Evolutionary conservation across 768 basidiomycete species (phyloP).

Genomic region (Suillus brevipes): DNA sequence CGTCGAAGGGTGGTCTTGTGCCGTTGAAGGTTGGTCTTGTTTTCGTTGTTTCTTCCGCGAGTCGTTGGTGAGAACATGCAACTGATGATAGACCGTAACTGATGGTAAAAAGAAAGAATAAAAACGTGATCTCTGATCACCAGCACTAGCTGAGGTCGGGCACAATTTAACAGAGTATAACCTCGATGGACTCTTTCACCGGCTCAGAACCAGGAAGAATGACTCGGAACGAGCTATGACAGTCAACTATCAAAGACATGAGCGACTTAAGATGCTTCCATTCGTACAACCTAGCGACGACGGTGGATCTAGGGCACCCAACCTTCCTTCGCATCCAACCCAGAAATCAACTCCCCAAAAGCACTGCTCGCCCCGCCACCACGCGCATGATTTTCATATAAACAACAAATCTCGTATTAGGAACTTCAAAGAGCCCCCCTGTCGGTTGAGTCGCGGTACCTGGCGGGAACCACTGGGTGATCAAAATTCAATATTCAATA

Average conservation of each 20-base stretch:
- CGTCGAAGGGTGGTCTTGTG: background rate
- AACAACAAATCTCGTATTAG: background rate
- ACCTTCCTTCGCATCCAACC: background rate
- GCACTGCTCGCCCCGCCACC: background rate
- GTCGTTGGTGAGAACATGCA: background rate
- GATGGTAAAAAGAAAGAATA: background rate
- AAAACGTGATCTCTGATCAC: background rate
- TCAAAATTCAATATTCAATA: background rate
- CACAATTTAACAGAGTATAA: background rate
- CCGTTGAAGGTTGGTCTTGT: background rate
- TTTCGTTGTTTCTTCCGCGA: background rate
- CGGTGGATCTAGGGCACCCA: background rate
- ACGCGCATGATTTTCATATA: background rate
- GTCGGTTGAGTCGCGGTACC: background rate
- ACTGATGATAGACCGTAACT: background rate
- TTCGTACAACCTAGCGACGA: background rate
- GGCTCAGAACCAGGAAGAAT: background rate
- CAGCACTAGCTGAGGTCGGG: background rate
- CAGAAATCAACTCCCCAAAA: background rate
- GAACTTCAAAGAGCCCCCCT: background rate
- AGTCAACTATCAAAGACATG: background rate
- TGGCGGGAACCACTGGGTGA: background rate
- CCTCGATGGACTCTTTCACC: background rate
- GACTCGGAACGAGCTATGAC: background rate
- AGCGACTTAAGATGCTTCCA: background rate